These are phyloP conservation scores for Annulohypoxylon bovei DNA, from an alignment of 495 filamentous ascomycete genomes.

Conservation along the genomic window DNA sequence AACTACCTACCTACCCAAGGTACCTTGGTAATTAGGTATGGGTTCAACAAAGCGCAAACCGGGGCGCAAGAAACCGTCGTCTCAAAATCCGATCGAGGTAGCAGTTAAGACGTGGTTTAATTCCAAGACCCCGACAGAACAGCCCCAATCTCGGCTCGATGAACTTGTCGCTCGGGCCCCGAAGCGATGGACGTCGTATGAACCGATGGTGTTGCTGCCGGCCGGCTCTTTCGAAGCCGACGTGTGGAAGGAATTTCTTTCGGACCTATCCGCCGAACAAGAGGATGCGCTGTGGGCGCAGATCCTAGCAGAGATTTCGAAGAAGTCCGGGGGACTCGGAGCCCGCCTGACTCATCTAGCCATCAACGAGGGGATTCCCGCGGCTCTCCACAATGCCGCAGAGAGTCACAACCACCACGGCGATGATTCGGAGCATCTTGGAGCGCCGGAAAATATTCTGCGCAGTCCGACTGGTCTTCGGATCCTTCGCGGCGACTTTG, in stretches of 20 bases:
- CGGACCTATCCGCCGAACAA: constrained; percentile 3
- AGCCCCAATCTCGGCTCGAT: background rate
- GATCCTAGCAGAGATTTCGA: constrained; percentile 62
- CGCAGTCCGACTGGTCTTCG: constrained; percentile 70
- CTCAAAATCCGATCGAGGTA: constrained; percentile 28
- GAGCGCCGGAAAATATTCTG: constrained; percentile 65
- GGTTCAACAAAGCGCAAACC: constrained; percentile 9
- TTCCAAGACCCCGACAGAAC: background rate
- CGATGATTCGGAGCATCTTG: background rate
- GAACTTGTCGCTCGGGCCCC: constrained; percentile 58
- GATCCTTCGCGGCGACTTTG: constrained; percentile 75
- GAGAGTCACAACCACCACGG: background rate
- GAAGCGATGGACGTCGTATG: constrained; percentile 74
- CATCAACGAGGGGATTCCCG: constrained; percentile 75
- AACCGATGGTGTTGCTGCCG: constrained; percentile 74
- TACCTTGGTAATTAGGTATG: background rate
- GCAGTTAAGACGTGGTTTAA: constrained; percentile 43
- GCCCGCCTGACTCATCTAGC: constrained; percentile 71
- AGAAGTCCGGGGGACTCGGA: constrained; percentile 39
- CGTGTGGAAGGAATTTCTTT: constrained; percentile 60
- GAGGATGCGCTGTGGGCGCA: constrained; percentile 52
- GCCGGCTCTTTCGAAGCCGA: constrained; percentile 63
- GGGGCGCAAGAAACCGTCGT: constrained; percentile 15
- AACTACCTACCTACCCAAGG: background rate
- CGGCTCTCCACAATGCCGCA: constrained; percentile 2